phyloP scores from a whole-genome alignment of 164 flowering plant genomes.

The Warburgia ugandensis region DNA sequence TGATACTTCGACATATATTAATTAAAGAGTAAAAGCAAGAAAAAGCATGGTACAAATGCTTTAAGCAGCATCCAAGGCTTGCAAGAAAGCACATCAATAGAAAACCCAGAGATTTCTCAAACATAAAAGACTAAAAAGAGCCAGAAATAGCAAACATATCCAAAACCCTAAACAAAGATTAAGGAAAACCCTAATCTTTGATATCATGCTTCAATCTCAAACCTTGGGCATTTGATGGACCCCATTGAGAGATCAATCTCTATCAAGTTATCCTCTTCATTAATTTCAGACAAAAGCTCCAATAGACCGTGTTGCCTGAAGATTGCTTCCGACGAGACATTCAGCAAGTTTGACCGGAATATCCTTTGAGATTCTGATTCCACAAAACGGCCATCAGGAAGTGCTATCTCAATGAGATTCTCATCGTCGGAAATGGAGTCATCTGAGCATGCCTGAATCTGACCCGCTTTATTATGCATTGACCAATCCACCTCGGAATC shows the following conservation, averaged over 20 bases:
- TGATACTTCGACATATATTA: no score
- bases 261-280: slow-evolving; percentile 59
- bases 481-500: slow-evolving; percentile 47
- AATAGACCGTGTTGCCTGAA: slow-evolving; percentile 32
- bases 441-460: slow-evolving; percentile 16
- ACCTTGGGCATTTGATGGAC: slow-evolving; percentile 43
- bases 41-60: no score
- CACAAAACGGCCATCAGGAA: slow-evolving; percentile 57
- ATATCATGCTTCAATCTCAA: slow-evolving; percentile 34
- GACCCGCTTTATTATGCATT: slow-evolving; percentile 17
- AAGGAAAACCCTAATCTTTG: no score
- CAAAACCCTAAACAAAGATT: no score
- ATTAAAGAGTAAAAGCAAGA: no score
- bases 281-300: slow-evolving; percentile 53
- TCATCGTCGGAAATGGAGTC: slow-evolving; percentile 64
- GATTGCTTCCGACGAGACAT: slow-evolving; percentile 19
- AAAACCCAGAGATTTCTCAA: no score
- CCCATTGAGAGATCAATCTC: slow-evolving; percentile 63
- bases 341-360: slow-evolving; percentile 19
- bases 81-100: no score
- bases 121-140: no score
- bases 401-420: slow-evolving; percentile 61
- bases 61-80: no score
- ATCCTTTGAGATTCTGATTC: slow-evolving; percentile 15
- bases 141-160: no score